Evolutionary conservation across 1,284 basidiomycete species (phyloP), one percentile per base, ranked within the genome.

Genomic region (Cryptococcus sp.): DNA sequence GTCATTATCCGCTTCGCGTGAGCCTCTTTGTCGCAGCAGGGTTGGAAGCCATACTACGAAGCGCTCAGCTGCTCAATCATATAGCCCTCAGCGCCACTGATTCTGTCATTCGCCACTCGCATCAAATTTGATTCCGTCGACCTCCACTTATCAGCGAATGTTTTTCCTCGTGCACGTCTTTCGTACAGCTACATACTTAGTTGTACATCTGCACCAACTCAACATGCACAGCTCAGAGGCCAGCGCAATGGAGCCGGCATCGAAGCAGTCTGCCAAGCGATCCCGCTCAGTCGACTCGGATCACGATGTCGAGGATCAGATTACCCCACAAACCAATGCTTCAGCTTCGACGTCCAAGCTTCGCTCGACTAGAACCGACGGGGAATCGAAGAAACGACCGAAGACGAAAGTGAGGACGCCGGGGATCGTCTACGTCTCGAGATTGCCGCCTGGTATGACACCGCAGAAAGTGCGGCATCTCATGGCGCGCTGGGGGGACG

Each of bases 361-460:
- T 27, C 22, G 20, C 47, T 22, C 47, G 47, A 45, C 42, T 23
- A 42, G 3, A 7, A 16, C 49, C 13, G 52, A 38, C 19, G 22
- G 54, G n/a, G 60, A 54, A 20, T n/a, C 17, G 44, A 55, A 54
- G 53, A 72, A 70, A 58, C 69, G 69, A 60, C 57, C 55, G 45
- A 73, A 64, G 65, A 69, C 51, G 47, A 74, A 63, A 55, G 57
- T 51, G 16, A 47, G 66, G 8, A 69, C 69, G 6, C 75, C 90
- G 41, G 95, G 92, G 0, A 87, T 99, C 59, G 81, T 99, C 49
- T 99, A 98, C 78, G 92, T 99, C 55, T 96, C 93, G 17, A 85
- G 95, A 42, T 89, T 99, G 70, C 96, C 96, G 1, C 95, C 94
- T n/a, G 96, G 94, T 0, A 99, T 99, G 96, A 91, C 90, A 23